These are phyloP conservation scores for Hypholoma sublateritium DNA, from an alignment of 768 basidiomycete genomes.

Conservation along the genomic window DNA sequence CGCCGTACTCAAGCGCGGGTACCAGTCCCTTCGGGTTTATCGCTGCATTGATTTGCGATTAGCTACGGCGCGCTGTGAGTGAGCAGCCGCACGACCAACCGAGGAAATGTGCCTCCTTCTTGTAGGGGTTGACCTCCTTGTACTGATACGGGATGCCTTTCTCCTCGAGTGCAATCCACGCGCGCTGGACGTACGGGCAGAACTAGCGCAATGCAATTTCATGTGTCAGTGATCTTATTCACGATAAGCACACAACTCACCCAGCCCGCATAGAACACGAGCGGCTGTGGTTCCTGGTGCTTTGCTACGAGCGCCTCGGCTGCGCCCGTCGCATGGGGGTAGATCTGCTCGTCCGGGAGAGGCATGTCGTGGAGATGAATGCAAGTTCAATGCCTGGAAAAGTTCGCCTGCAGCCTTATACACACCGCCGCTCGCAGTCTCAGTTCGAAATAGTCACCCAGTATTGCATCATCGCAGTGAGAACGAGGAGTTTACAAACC, in stretches of 20 bases:
- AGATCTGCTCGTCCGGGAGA: constrained; percentile 51
- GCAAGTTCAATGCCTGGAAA: not conserved
- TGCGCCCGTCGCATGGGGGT: constrained; percentile 56
- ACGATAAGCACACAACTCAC: constrained; percentile 27
- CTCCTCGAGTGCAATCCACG: constrained; percentile 70
- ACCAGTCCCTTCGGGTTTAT: constrained; percentile 75
- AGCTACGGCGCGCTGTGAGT: too few species aligned
- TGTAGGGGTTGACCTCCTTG: constrained; percentile 69
- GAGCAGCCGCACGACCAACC: constrained; percentile 27
- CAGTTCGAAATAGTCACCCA: not conserved
- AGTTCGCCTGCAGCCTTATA: not conserved
- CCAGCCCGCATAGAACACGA: constrained; percentile 64
- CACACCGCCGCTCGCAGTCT: not conserved
- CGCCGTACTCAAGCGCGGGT: constrained; percentile 51
- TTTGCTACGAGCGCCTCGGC: constrained; percentile 51
- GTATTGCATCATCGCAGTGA: constrained; percentile 2
- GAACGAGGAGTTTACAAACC: too few species aligned
- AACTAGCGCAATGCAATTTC: constrained; percentile 35
- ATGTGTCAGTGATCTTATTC: not conserved
- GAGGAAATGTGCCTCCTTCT: constrained; percentile 59
- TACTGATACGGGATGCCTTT: constrained; percentile 67
- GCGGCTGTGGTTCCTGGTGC: constrained; percentile 51
- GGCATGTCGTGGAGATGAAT: constrained; percentile 26
- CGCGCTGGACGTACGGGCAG: constrained; percentile 59
- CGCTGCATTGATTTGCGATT: constrained; percentile 4